phyloP scores from a whole-genome alignment of 108 stramenopile genomes.

The Pseudonitzschia multiseries region DNA sequence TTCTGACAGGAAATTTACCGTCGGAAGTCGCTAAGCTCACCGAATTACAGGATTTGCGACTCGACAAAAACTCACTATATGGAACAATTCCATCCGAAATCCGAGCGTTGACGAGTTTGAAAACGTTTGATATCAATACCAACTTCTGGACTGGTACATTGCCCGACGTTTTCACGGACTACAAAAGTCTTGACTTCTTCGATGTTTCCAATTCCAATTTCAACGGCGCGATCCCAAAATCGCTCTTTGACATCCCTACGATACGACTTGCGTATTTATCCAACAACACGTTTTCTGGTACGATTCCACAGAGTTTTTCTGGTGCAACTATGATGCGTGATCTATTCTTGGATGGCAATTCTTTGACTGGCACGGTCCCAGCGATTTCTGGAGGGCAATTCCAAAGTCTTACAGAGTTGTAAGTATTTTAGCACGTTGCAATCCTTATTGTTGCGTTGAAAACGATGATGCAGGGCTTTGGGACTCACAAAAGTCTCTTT shows the following conservation, averaged over 20 bases:
- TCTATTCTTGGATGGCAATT: slow-evolving; percentile 61
- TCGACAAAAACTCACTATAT: slow-evolving; percentile 59
- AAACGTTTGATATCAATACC: slow-evolving; percentile 47
- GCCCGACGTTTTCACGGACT: slow-evolving; percentile 52
- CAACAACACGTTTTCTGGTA: slow-evolving; percentile 69
- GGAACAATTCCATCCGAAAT: slow-evolving; percentile 63
- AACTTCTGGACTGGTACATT: slow-evolving; percentile 71
- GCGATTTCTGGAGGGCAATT: slow-evolving; percentile 23
- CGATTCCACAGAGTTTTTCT: slow-evolving; percentile 55
- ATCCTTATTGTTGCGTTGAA: not conserved
- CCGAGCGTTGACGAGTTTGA: slow-evolving; percentile 1
- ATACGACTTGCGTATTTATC: slow-evolving; percentile 66
- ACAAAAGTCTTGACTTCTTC: slow-evolving; percentile 53
- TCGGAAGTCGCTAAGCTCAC: slow-evolving; percentile 55
- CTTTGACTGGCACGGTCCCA: slow-evolving; percentile 54
- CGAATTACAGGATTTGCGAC: slow-evolving; percentile 48
- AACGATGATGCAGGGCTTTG: not conserved
- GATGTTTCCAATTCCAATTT: slow-evolving; percentile 69
- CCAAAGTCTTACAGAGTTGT: slow-evolving; percentile 39
- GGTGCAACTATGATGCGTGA: slow-evolving; percentile 37
- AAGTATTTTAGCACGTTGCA: not conserved
- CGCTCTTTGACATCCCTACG: slow-evolving; percentile 58
- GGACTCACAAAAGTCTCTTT: not conserved
- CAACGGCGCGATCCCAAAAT: slow-evolving; percentile 62
- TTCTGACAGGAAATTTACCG: slow-evolving; percentile 52